Evolutionary conservation across 768 basidiomycete genomes (phyloP), one percentile per base, ranked within the genome.

Genomic region (Phanerochaete sordida): DNA sequence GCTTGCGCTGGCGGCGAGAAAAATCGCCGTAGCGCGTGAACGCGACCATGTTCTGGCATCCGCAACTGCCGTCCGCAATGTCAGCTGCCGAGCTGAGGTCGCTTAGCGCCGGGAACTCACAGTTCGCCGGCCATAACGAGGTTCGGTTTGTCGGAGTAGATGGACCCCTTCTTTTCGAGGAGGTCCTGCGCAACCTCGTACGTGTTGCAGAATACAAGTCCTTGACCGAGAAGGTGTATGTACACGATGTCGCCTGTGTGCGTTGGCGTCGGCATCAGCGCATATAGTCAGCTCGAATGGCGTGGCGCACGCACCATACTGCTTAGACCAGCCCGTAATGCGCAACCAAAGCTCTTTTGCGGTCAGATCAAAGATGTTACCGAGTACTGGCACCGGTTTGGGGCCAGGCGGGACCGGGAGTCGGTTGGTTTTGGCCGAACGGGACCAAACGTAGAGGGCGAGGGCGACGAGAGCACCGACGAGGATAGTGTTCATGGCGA

Each of bases 71-170:
- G n/a, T n/a, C n/a, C n/a, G 64, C n/a, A 63, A 31, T 24, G 13
- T 43, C 2, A 15, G 51, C 51, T n/a, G n/a, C 11, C 27, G 26
- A 16, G 19, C 6, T 19, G 26, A 33, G n/a, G 16, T 11, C 47
- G 1, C n/a, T 49, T 39, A 48, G 52, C 43, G 54, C 28, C 11
- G 48, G 27, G 43, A 16, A 83, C 86, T 67, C 66, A 90, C 81
- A 90, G 75, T 54, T 91, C 88, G 24, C 85, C 84, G 15, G 74
- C 76, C 90, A 92, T 91, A 46, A 87, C 77, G 24, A 90, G 74
- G 26, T 75, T 73, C 0, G 87, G 87, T 69, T 87, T 88, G 73
- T 91, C 90, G 8, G 89, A 85, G 70, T 91, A 91, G 28, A 90
- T 84, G 9, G 80, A 74, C 7, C 88, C 87, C 30, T 83, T 81